Percentiles rank a stretch among this genome's conserved stretches.
phyloP scores from a whole-genome alignment of 164 flowering plant genomes.

The Tetracentron sinense region DNA sequence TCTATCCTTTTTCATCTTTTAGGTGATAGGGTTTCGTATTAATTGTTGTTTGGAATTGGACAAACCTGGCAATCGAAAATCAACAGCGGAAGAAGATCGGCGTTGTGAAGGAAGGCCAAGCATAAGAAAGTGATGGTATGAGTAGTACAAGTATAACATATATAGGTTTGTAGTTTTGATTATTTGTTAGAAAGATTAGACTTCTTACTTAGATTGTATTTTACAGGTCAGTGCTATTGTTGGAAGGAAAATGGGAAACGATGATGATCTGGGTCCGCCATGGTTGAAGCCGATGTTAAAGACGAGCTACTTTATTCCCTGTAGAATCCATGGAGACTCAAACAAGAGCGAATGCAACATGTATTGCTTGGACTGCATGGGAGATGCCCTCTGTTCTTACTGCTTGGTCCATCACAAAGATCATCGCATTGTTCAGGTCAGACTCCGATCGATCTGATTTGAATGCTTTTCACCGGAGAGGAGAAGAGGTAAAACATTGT shows the following conservation, averaged over 20 bases:
- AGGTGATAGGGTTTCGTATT: not conserved
- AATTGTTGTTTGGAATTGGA: conserved; percentile 1
- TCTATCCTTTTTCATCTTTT: not conserved
- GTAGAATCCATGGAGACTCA: conserved; percentile 45
- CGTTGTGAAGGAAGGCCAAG: conserved; percentile 16
- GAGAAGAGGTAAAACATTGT: no score
- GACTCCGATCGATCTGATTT: not conserved
- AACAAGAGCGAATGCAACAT: conserved; percentile 65
- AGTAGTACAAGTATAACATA: no score
- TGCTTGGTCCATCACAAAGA: conserved; percentile 52
- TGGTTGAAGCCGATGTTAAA: conserved; percentile 60
- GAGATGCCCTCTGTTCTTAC: conserved; percentile 53
- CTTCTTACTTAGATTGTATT: not conserved
- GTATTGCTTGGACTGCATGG: conserved; percentile 65
- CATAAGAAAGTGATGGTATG: conserved; percentile 32
- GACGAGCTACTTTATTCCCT: conserved; percentile 47
- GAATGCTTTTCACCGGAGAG: not conserved
- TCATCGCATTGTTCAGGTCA: conserved; percentile 62
- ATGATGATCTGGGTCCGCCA: conserved; percentile 38
- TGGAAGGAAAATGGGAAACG: conserved; percentile 15
- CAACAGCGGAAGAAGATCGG: conserved; percentile 16
- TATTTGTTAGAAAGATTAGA: not conserved
- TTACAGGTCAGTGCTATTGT: conserved; percentile 42
- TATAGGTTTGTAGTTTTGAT: no score
- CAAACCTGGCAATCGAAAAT: conserved; percentile 36